Base-by-base conservation (phyloP, 169 alveolate genomes). In the Plasmodium gaboni region DNA sequence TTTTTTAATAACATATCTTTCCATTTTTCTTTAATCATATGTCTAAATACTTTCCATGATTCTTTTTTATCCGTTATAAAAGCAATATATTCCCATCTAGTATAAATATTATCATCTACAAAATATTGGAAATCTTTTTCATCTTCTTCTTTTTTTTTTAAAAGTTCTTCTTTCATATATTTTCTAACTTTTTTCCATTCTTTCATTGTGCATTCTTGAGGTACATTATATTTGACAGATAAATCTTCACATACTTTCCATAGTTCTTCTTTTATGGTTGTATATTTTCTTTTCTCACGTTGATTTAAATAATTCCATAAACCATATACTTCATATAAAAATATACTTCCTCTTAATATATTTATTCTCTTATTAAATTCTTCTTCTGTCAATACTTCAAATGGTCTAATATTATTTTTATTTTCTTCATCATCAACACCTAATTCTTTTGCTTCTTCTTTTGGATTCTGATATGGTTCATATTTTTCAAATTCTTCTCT, bases 81-180 rank as follows among this genome's bases (percentile, higher is more conserved):
- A 24, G 85, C 60, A n/a, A 71, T 51, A 42, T 22, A 71, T 71
- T 71, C 61, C 60, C 85, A 71, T 24, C 85, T 64, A 7, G 46
- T 8, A 59, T 32, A 50, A 51, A 6, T 5, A 24, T 60, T 51
- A 8, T 61, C 63, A 10, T 71, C 85, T 19, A 51, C 55, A 71
- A 71, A 71, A 6, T 15, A 32, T 53, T 71, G 50, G 10, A 71
- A 71, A 3, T 71, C 85, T 8, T 50, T n/a, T 15, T 24, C 50
- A 42, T 71, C 85, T 15, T 71, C 85, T 42, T 51, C 55, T 51
- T 71, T 26, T 51, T 71, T 71, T 42, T 71, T 71, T 2, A 53
- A 26, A 1, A 71, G 28, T 15, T 51, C 69, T 0, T 71, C 85
- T 38, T 71, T 71, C 53, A 71, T 13, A 0, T 71, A 60, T 15